These are phyloP conservation scores for Thermothielavioides terrestris DNA, from an alignment of 495 filamentous ascomycete genomes.

Conservation along the genomic window DNA sequence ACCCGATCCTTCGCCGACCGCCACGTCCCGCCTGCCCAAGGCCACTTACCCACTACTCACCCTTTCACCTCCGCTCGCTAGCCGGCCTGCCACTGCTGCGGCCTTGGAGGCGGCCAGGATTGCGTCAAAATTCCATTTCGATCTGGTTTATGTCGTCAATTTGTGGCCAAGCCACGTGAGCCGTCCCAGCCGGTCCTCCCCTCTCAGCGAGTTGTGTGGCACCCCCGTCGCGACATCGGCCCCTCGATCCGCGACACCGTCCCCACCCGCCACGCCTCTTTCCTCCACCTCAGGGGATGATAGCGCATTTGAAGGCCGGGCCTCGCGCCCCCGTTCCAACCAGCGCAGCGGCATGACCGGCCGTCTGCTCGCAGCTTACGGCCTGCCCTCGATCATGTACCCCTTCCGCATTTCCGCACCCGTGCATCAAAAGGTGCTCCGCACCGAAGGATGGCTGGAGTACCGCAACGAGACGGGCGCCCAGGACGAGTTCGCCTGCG, in stretches of 20 bases:
- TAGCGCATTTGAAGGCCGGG: not conserved
- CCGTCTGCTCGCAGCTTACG: conserved; percentile 34
- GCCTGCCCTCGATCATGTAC: conserved; percentile 25
- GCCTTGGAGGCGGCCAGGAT: conserved; percentile 37
- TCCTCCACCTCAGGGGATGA: conserved; percentile 1
- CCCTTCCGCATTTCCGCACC: conserved; percentile 33
- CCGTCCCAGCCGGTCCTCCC: not conserved
- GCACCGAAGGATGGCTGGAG: conserved; percentile 32
- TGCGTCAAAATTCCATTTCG: conserved; percentile 32
- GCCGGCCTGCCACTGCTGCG: conserved; percentile 24
- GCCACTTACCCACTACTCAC: conserved; percentile 12
- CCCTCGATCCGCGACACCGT: not conserved
- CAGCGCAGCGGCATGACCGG: conserved; percentile 20
- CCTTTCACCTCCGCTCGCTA: conserved; percentile 22
- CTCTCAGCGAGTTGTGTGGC: conserved; percentile 4
- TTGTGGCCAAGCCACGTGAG: conserved; percentile 32
- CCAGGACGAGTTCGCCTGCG: conserved; percentile 27
- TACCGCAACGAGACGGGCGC: conserved; percentile 24
- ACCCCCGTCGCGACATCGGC: conserved; percentile 4
- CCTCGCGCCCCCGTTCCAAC: not conserved
- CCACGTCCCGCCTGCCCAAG: not conserved
- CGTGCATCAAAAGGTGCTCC: conserved; percentile 31
- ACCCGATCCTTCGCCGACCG: conserved; percentile 5
- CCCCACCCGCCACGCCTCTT: conserved; percentile 2
- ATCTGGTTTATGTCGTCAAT: conserved; percentile 38